A percentile compares a stretch with the other conserved stretches of the same genome.
Evolutionary conservation across 306 rosid species (phyloP).

Genomic region (Castanea crenata): DNA sequence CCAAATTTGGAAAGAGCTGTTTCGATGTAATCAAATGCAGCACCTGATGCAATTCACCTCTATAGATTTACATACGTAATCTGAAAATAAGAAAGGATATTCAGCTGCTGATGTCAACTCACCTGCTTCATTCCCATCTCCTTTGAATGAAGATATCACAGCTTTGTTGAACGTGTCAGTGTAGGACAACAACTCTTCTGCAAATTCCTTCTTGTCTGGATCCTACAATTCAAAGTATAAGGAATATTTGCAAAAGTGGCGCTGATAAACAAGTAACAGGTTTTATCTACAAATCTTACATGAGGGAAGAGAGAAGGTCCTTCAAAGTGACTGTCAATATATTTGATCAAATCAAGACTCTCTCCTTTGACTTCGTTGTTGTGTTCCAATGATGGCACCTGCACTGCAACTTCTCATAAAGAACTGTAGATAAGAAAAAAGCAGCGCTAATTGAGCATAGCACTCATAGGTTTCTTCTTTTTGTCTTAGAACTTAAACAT

Average conservation of each 20-base stretch:
- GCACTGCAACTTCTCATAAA: neutral
- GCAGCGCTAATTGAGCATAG: neutral
- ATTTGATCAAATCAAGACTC: constrained; percentile 69
- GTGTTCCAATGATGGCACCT: constrained; percentile 70
- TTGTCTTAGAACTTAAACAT: neutral
- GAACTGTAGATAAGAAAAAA: neutral
- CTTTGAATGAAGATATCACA: constrained; percentile 56
- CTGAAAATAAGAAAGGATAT: neutral
- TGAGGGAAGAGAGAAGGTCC: constrained; percentile 66
- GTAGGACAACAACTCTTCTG: constrained; percentile 65
- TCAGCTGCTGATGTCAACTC: constrained; percentile 25
- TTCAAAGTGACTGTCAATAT: constrained; percentile 52
- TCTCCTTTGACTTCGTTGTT: constrained; percentile 62
- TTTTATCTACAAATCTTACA: constrained; percentile 38
- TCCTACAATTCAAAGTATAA: constrained; percentile 33
- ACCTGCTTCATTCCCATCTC: constrained; percentile 57
- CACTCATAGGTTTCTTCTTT: neutral
- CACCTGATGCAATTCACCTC: constrained; percentile 31
- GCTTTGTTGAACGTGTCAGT: constrained; percentile 49
- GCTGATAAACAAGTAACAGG: neutral
- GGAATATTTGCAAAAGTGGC: neutral
- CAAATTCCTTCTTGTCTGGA: constrained; percentile 56
- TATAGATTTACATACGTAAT: neutral
- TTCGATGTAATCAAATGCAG: constrained; percentile 67
- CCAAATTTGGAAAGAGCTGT: constrained; percentile 67